These are phyloP conservation scores for Hirsutella thompsonii DNA, from an alignment of 2,329 filamentous ascomycete species.

Conservation along the genomic window DNA sequence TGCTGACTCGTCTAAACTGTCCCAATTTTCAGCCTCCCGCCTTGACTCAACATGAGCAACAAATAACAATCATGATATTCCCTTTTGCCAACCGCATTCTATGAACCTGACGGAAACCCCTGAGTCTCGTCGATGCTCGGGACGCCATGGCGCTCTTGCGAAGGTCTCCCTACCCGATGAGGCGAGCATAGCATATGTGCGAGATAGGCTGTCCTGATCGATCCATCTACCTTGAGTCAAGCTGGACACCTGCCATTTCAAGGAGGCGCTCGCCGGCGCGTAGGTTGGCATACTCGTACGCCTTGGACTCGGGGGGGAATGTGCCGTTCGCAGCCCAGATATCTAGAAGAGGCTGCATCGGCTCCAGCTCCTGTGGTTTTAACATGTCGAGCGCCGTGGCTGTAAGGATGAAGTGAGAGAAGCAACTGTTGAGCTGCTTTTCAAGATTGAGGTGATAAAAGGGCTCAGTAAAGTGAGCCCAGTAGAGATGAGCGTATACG, in stretches of 20 bases:
- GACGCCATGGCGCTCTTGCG: no score
- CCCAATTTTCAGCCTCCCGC: no score
- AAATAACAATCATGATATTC: no score
- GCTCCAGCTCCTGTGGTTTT: constrained; percentile 80
- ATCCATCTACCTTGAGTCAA: constrained; percentile 8
- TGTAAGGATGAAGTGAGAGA: constrained; percentile 72
- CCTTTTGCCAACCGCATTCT: no score
- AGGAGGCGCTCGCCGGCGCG: constrained; percentile 46
- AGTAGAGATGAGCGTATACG: constrained; percentile 95
- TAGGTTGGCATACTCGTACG: constrained; percentile 51
- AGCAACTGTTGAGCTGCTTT: constrained; percentile 77
- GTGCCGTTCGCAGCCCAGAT: constrained; percentile 83
- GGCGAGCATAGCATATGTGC: no score
- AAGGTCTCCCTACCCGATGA: no score
- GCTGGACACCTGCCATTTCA: constrained; percentile 26
- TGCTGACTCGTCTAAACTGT: no score
- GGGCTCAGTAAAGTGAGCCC: constrained; percentile 79
- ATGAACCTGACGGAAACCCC: no score
- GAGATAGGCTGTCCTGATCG: background rate
- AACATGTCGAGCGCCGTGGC: constrained; percentile 74
- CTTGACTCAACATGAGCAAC: no score
- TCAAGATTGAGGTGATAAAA: constrained; percentile 74
- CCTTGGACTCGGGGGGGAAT: constrained; percentile 63
- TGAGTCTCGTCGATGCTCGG: no score
- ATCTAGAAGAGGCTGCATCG: constrained; percentile 89